phyloP scores from a whole-genome alignment of 441 rosid species.

The Dalechampia spathulata region DNA sequence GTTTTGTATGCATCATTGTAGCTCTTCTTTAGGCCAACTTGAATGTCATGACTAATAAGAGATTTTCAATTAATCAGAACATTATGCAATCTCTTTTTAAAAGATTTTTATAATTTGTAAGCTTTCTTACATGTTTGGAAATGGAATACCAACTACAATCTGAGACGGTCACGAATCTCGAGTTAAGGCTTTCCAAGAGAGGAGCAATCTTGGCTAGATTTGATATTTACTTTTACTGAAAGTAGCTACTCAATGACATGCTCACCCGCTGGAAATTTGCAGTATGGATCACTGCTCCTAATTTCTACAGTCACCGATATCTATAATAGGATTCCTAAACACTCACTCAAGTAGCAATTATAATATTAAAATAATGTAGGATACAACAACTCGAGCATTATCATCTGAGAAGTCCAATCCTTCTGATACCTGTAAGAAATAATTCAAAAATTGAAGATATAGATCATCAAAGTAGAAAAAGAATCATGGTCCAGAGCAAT shows the following conservation, averaged over 20 bases:
- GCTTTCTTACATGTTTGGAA: slow-evolving; percentile 81
- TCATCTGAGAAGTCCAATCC: slow-evolving; percentile 97
- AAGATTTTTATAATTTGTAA: slow-evolving; percentile 4
- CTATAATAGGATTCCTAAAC: neutral
- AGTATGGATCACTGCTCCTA: neutral
- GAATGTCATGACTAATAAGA: slow-evolving; percentile 65
- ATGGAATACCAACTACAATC: slow-evolving; percentile 97
- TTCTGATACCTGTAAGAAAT: slow-evolving; percentile 81
- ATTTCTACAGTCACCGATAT: neutral
- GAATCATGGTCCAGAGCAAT: neutral
- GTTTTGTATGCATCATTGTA: slow-evolving; percentile 73
- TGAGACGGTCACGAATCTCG: slow-evolving; percentile 49
- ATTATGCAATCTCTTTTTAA: neutral
- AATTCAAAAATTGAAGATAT: neutral
- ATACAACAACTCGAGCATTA: slow-evolving; percentile 97
- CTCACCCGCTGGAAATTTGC: neutral
- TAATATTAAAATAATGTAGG: slow-evolving; percentile 39
- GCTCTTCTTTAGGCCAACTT: slow-evolving; percentile 79
- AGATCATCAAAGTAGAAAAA: neutral
- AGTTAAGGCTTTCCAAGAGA: slow-evolving; percentile 12
- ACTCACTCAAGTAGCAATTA: slow-evolving; percentile 10
- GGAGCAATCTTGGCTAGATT: slow-evolving; percentile 1
- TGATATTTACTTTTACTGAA: neutral
- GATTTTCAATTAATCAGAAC: slow-evolving; percentile 23
- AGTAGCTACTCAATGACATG: slow-evolving; percentile 3